A percentile compares a stretch with the other conserved stretches of the same genome.
These are phyloP conservation scores for Pseudocercospora musae DNA, from an alignment of 2,329 filamentous ascomycete species.

Conservation along the genomic window DNA sequence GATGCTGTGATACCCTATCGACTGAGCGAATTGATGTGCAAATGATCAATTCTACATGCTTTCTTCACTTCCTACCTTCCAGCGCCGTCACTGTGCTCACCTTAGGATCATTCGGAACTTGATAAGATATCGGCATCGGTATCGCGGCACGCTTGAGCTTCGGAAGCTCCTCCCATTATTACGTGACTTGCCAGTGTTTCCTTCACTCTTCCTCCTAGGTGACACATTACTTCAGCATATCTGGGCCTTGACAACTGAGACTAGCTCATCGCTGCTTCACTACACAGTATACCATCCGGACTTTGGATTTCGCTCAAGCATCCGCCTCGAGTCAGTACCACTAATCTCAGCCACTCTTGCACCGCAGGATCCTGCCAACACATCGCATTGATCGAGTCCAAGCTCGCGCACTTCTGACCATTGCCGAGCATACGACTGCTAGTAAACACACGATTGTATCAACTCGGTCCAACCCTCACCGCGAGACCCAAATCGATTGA, in stretches of 20 bases:
- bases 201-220: background rate
- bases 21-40: background rate
- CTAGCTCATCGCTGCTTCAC: no score
- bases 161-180: background rate
- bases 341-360: background rate
- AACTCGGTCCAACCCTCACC: background rate
- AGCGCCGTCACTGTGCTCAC: background rate
- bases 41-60: background rate
- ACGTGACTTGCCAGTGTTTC: background rate
- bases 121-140: background rate
- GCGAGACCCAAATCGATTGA: background rate
- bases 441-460: background rate
- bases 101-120: background rate
- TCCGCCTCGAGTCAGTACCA: background rate
- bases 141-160: background rate
- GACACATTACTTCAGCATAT: background rate
- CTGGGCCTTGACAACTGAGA: background rate
- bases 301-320: background rate
- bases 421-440: background rate
- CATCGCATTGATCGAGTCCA: background rate
- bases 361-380: background rate
- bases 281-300: background rate
- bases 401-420: background rate
- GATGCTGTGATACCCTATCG: background rate
- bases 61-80: background rate